phyloP scores from a whole-genome alignment of 768 basidiomycete species.

The Butyriboletus loyo region DNA sequence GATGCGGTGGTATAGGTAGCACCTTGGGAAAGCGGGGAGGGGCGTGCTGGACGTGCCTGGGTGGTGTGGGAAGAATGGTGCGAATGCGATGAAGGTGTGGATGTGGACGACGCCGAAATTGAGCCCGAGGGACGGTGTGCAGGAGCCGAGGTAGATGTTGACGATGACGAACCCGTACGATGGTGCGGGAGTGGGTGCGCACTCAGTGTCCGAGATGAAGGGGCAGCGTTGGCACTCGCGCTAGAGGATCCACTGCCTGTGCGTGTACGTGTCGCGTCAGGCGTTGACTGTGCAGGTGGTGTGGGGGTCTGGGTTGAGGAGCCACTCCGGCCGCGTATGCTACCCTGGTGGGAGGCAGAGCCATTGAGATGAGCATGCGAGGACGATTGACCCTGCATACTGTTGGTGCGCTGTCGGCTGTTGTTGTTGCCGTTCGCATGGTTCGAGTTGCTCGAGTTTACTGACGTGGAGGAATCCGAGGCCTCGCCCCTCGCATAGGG shows the following conservation, averaged over 20 bases:
- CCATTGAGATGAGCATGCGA: constrained; percentile 37
- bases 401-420: constrained; percentile 64
- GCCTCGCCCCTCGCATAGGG: constrained; percentile 81
- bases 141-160: constrained; percentile 18
- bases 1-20: constrained; percentile 21
- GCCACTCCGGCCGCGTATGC: constrained; percentile 37
- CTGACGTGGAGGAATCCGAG: constrained; percentile 73
- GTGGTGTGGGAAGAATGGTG: constrained; percentile 25
- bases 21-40: constrained; percentile 35
- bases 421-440: constrained; percentile 17
- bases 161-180: constrained; percentile 32
- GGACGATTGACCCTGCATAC: constrained; percentile 67
- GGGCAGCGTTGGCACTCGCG: constrained; percentile 10
- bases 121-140: constrained; percentile 28
- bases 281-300: constrained; percentile 22
- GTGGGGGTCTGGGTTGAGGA: constrained; percentile 29
- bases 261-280: constrained; percentile 29
- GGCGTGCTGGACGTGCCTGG: constrained; percentile 30
- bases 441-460: constrained; percentile 58
- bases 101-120: constrained; percentile 27
- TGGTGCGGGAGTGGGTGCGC: constrained; percentile 30
- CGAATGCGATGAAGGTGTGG: constrained; percentile 28
- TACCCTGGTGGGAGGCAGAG: constrained; percentile 31
- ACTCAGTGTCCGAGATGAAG: constrained; percentile 13
- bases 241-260: constrained; percentile 31